Conservation (phyloP, 768 basidiomycete species). For the Mycena albidolilacea region DNA sequence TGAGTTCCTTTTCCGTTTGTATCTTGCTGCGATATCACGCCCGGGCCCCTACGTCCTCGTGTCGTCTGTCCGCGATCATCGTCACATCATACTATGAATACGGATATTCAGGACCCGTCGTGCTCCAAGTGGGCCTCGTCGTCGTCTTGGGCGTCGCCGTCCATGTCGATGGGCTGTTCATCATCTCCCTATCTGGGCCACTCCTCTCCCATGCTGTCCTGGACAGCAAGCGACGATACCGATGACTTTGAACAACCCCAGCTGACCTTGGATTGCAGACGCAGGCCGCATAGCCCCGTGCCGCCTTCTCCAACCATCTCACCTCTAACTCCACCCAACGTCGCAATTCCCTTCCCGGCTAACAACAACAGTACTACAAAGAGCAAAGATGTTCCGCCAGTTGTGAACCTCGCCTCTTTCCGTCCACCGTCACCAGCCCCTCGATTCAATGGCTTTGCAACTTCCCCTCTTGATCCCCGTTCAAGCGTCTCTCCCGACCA, state of each 20-base stretch:
- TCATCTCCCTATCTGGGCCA: background rate
- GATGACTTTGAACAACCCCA: slow-evolving; percentile 28
- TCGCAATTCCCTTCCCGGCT: slow-evolving; percentile 38
- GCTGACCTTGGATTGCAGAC: slow-evolving; percentile 38
- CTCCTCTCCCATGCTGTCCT: slow-evolving; percentile 34
- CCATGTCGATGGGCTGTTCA: background rate
- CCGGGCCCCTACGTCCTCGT: too few species aligned
- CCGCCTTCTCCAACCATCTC: slow-evolving; percentile 33
- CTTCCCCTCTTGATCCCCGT: slow-evolving; percentile 53
- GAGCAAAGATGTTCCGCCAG: slow-evolving; percentile 35
- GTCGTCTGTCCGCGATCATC: slow-evolving; percentile 17
- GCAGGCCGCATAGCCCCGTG: slow-evolving; percentile 31
- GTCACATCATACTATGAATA: slow-evolving; percentile 28
- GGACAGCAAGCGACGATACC: slow-evolving; percentile 29
- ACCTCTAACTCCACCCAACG: background rate
- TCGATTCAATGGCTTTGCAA: slow-evolving; percentile 43
- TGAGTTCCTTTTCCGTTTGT: slow-evolving; percentile 34
- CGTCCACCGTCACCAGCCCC: slow-evolving; percentile 39
- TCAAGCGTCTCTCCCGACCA: slow-evolving; percentile 45
- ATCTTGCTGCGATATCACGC: slow-evolving; percentile 23
- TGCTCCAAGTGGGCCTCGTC: slow-evolving; percentile 26
- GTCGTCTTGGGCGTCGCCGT: slow-evolving; percentile 6
- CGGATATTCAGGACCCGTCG: slow-evolving; percentile 20
- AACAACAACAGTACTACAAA: slow-evolving; percentile 18
- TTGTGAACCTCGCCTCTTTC: slow-evolving; percentile 32